Percentiles rank a stretch among this genome's conserved stretches.
These are phyloP conservation scores for Saitoella complicata DNA, from an alignment of 805 yeast genomes.

Conservation along the genomic window DNA sequence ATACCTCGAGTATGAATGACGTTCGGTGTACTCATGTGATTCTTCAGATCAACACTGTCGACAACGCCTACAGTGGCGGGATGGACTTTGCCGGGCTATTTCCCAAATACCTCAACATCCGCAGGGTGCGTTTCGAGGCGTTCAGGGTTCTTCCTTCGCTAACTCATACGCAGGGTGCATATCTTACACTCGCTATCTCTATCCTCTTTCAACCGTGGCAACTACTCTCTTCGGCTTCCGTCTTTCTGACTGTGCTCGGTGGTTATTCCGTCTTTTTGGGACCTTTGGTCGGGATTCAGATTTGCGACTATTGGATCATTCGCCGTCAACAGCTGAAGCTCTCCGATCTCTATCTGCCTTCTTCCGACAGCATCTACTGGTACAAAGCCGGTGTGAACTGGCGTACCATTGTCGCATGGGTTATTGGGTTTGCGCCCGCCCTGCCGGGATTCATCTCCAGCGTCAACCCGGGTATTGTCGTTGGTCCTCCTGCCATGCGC, in stretches of 20 bases:
- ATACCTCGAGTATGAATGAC: no score
- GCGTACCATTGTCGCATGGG: slow-evolving; percentile 24
- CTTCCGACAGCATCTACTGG: slow-evolving; percentile 22
- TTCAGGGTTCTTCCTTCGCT: slow-evolving; percentile 34
- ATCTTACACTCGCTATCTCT: slow-evolving; percentile 21
- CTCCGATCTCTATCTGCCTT: slow-evolving; percentile 25
- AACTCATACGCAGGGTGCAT: slow-evolving; percentile 41
- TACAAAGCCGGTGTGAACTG: slow-evolving; percentile 31
- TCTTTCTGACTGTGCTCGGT: slow-evolving; percentile 23
- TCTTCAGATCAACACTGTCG: slow-evolving; percentile 22
- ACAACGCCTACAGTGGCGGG: slow-evolving; percentile 32
- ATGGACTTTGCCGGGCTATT: slow-evolving; percentile 35
- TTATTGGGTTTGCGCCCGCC: slow-evolving; percentile 16
- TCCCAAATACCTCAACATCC: slow-evolving; percentile 29
- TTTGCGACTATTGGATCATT: slow-evolving; percentile 26
- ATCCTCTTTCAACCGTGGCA: slow-evolving; percentile 29
- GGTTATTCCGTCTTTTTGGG: slow-evolving; percentile 26
- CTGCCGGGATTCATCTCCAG: slow-evolving; percentile 15
- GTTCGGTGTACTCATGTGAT: no score
- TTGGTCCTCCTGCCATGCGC: slow-evolving; percentile 14
- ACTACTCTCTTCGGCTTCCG: slow-evolving; percentile 22
- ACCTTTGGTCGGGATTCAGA: slow-evolving; percentile 25
- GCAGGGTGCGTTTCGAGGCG: slow-evolving; percentile 29
- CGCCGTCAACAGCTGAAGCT: slow-evolving; percentile 27
- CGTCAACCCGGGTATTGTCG: slow-evolving; percentile 19